phyloP scores from a whole-genome alignment of 345 rosid genomes.

The Heritiera fomes region DNA sequence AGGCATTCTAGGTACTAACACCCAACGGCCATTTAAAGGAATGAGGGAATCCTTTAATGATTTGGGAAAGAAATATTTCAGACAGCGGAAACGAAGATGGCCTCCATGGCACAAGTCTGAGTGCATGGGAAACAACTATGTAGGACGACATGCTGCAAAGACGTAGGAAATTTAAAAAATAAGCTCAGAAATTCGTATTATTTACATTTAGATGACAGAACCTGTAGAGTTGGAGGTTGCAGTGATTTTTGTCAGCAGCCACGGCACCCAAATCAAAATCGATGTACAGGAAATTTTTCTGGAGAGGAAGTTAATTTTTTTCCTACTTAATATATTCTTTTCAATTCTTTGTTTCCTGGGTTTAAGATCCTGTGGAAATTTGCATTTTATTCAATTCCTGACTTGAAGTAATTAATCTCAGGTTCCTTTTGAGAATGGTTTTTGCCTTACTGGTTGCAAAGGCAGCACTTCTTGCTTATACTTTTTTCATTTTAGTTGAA shows the following conservation, averaged over 20 bases:
- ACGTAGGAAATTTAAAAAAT: constrained; percentile 34
- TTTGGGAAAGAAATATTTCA: constrained; percentile 13
- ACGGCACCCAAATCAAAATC: constrained; percentile 43
- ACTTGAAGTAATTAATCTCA: background rate
- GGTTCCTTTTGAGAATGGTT: too few relatives aligned
- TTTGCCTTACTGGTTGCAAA: too few relatives aligned
- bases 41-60: background rate
- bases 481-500: too few relatives aligned
- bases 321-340: constrained; percentile 43
- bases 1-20: constrained; percentile 26
- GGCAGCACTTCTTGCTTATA: too few relatives aligned
- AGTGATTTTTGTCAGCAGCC: constrained; percentile 40
- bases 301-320: constrained; percentile 34
- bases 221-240: constrained; percentile 44
- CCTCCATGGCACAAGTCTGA: constrained; percentile 10
- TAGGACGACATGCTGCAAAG: constrained; percentile 34
- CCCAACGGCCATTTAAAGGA: background rate
- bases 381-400: background rate
- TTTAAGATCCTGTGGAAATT: constrained; percentile 13
- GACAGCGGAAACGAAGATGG: constrained; percentile 18
- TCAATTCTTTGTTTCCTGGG: constrained; percentile 49
- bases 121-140: constrained; percentile 32
- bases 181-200: constrained; percentile 36
- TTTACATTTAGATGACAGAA: constrained; percentile 34
- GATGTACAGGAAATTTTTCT: constrained; percentile 39